Evolutionary conservation across 768 basidiomycete species (phyloP).

Genomic region (Phlegmacium glaucopus): DNA sequence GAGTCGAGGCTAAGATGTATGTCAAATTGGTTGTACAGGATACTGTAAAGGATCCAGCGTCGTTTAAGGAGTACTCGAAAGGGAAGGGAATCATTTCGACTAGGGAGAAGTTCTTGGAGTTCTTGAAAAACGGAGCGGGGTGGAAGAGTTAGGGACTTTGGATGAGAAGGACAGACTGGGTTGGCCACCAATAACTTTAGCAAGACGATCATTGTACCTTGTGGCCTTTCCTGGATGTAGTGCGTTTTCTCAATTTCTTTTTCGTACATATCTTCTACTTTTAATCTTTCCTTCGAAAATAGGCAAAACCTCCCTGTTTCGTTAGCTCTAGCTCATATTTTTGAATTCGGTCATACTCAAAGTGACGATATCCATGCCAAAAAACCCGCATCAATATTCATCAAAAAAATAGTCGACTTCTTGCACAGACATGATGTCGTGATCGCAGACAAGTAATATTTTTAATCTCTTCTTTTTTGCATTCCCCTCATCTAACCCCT

Average conservation of each 20-base stretch:
- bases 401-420: constrained; percentile 65
- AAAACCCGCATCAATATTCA: constrained; percentile 65
- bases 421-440: constrained; percentile 71
- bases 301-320: constrained; percentile 93
- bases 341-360: constrained; percentile 88
- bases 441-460: constrained; percentile 86
- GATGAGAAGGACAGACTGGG: constrained; percentile 30
- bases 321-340: constrained; percentile 74
- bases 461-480: background rate
- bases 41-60: constrained; percentile 54
- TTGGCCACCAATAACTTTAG: constrained; percentile 38
- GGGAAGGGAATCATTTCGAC: constrained; percentile 91
- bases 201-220: constrained; percentile 85
- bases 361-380: constrained; percentile 85
- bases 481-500: too few relatives aligned
- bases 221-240: constrained; percentile 93
- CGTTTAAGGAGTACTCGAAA: constrained; percentile 62
- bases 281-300: constrained; percentile 84
- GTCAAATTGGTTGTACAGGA: constrained; percentile 79
- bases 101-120: too few relatives aligned
- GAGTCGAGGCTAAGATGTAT: constrained; percentile 77
- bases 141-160: constrained; percentile 26
- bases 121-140: constrained; percentile 59
- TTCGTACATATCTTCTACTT: constrained; percentile 64
- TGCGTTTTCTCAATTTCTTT: constrained; percentile 30